A percentile compares a stretch with the other conserved stretches of the same genome.
These are phyloP conservation scores for Xanthoceras sorbifolium DNA, from an alignment of 345 rosid species.

Conservation along the genomic window DNA sequence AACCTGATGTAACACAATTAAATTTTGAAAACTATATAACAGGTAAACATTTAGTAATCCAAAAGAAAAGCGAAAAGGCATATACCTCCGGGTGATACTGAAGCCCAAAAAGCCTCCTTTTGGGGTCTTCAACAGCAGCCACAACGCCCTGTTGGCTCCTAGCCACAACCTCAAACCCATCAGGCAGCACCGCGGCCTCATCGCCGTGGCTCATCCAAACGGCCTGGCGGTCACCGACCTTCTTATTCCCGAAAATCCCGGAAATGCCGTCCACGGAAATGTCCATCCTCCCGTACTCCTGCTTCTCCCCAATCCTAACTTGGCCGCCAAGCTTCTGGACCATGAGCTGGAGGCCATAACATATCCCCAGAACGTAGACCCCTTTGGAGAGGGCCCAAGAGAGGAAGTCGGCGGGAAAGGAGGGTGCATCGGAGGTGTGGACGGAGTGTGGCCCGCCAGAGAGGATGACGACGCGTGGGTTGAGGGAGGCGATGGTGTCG, in stretches of 20 bases:
- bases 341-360: conserved; percentile 84
- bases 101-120: conserved; percentile 74
- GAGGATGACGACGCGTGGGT: conserved; percentile 81
- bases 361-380: conserved; percentile 70
- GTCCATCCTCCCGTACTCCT: conserved; percentile 98
- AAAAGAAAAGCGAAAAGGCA: not conserved
- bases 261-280: conserved; percentile 53
- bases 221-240: conserved; percentile 66
- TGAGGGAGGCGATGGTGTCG: conserved; percentile 49
- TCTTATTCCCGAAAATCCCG: conserved; percentile 66
- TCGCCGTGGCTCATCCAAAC: conserved; percentile 99
- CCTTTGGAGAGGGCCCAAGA: conserved; percentile 70
- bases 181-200: conserved; percentile 70
- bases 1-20: too few species aligned
- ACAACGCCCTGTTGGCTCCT: conserved; percentile 78
- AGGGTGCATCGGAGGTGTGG: conserved; percentile 66
- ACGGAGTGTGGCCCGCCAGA: conserved; percentile 98
- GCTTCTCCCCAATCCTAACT: conserved; percentile 71
- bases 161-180: conserved; percentile 76
- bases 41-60: too few species aligned
- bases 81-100: conserved; percentile 96
- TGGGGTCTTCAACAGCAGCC: conserved; percentile 70
- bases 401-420: conserved; percentile 68
- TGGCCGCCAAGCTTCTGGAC: conserved; percentile 86
- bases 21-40: not conserved